phyloP scores from a whole-genome alignment of 169 alveolate genomes.

The Plasmodium gallinaceum region DNA sequence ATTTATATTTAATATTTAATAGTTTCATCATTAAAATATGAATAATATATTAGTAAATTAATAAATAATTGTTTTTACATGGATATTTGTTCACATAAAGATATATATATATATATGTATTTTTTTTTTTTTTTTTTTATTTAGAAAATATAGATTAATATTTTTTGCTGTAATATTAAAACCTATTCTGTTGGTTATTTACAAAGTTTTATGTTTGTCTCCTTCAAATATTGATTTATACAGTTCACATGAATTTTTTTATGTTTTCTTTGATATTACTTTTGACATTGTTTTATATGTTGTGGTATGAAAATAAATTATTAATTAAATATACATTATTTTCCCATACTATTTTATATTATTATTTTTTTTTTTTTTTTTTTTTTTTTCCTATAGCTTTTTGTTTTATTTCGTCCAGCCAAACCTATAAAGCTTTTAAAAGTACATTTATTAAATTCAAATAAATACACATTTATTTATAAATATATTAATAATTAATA shows the following conservation, averaged over 20 bases:
- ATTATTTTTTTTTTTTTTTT: slow-evolving; percentile 5
- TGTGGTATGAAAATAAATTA: slow-evolving; percentile 21
- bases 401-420: slow-evolving; percentile 60
- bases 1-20: too few species aligned
- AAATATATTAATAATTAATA: neutral
- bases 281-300: slow-evolving; percentile 72
- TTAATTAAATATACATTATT: neutral
- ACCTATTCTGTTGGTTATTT: slow-evolving; percentile 51
- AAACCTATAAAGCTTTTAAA: slow-evolving; percentile 64
- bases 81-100: neutral
- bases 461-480: neutral
- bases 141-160: slow-evolving; percentile 57
- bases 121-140: neutral
- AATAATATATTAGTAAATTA: neutral
- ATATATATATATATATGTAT: slow-evolving; percentile 5
- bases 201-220: slow-evolving; percentile 71
- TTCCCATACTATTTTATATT: neutral
- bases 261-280: slow-evolving; percentile 56
- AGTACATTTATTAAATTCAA: neutral
- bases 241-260: slow-evolving; percentile 68
- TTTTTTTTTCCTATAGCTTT: slow-evolving; percentile 17
- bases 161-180: slow-evolving; percentile 69
- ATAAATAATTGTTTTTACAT: neutral
- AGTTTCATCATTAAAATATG: neutral
- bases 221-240: slow-evolving; percentile 70